Conservation (phyloP, 1,284 basidiomycete genomes). For the Cryptococcus wingfieldii region DNA sequence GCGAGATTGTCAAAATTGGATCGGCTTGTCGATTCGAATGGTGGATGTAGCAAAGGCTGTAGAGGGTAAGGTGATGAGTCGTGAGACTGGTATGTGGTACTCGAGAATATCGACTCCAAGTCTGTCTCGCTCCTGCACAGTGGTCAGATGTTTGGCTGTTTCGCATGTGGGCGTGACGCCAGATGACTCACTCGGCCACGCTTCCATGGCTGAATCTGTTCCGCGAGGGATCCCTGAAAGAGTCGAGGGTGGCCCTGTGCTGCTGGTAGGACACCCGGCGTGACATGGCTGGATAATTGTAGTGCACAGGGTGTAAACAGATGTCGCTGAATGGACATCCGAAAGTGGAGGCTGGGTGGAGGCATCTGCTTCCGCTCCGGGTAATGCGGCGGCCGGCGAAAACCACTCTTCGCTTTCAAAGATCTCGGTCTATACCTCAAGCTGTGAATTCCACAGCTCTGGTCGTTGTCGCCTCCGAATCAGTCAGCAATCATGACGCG, state of each 20-base stretch:
- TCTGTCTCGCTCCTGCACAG: conserved; percentile 29
- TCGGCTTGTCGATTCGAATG: not conserved
- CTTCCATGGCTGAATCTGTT: conserved; percentile 3
- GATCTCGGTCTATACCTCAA: no score
- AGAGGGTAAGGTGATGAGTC: conserved; percentile 11
- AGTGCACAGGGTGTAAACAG: no score
- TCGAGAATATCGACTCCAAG: conserved; percentile 28
- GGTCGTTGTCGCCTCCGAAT: no score
- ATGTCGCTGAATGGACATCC: no score
- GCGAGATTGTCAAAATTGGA: conserved; percentile 4
- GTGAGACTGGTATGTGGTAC: conserved; percentile 23
- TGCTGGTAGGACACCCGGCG: conserved; percentile 11
- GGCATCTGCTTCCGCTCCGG: no score
- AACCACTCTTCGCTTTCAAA: no score
- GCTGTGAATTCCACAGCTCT: no score
- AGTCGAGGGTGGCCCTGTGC: conserved; percentile 7
- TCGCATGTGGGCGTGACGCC: not conserved
- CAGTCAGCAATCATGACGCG: not conserved
- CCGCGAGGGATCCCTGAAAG: not conserved
- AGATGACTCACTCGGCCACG: conserved; percentile 6
- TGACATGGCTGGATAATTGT: not conserved
- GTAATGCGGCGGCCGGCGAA: no score
- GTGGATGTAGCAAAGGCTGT: not conserved
- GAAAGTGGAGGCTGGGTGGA: no score
- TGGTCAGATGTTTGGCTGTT: not conserved